Base-by-base conservation (phyloP, 1,284 basidiomycete genomes). In the Cutaneotrichosporon cutaneum region DNA sequence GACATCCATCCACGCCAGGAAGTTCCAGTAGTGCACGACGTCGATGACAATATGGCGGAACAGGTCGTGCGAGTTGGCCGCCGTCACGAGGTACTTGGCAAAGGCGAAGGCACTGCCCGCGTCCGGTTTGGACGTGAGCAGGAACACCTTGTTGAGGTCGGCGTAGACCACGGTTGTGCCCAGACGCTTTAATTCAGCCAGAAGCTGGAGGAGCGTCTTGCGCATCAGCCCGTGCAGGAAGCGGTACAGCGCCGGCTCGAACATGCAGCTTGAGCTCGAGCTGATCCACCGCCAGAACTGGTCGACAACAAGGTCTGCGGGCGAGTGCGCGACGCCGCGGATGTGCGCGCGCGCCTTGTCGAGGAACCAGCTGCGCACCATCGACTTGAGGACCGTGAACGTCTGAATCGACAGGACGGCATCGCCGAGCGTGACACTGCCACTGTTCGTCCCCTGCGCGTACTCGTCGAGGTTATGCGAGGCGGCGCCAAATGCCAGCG, bases 241-340 rank as follows among this genome's bases (percentile, higher is more conserved):
- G 0, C 90, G 87, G 76, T 98, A 93, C 7, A 99, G 83, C 56
- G 92, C 90, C 1, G 94, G 89, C 76, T 99, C 96, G 74, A 93
- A 96, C 82, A 99, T 87, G 63, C 88, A 85, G 33, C 94, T 91
- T 3, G 87, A 83, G 53, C 85, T 87, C 2, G 90, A 94, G 72
- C 88, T 90, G 65, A 96, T 85, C 96, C 96, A 99, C 33, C 96
- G 84, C 94, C 94, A 98, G 81, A 99, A 98, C 77, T 98, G 94
- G 74, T 95, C 92, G 36, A 84, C 79, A 22, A 84, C 80, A 32
- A 84, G 70, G 58, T 82, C 76, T 11, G 81, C 74, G 18, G 81
- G 81, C 54, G 85, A 84, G 8, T 51, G 42, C 1, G 56, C 62
- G 4, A 56, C 47, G 3, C 76, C 76, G 27, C 72, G 74, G 42